Evolutionary conservation across 257 asterid species (phyloP).

Genomic region (Lantana camara): DNA sequence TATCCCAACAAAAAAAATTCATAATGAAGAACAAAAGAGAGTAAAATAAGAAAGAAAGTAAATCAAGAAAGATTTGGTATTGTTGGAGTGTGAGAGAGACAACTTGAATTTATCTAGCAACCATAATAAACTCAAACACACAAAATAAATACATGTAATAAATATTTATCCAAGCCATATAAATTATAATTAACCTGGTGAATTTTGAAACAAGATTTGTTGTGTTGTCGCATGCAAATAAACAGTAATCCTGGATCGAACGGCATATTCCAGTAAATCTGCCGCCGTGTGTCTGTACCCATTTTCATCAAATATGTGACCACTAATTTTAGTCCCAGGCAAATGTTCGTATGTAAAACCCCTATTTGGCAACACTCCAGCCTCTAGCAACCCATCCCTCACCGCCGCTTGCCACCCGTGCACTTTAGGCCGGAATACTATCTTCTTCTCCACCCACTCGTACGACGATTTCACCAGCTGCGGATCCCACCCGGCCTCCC

Average conservation of each 20-base stretch:
- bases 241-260: slow-evolving; percentile 42
- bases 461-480: slow-evolving; percentile 55
- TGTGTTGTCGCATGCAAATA: slow-evolving; percentile 58
- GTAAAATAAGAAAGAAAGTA: too few species aligned
- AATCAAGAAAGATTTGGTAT: too few species aligned
- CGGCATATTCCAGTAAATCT: slow-evolving; percentile 74
- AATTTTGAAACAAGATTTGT: slow-evolving; percentile 46
- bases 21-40: too few species aligned
- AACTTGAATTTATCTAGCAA: too few species aligned
- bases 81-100: too few species aligned
- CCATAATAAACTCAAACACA: too few species aligned
- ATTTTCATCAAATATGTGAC: slow-evolving; percentile 56
- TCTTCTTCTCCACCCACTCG: slow-evolving; percentile 74
- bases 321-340: slow-evolving; percentile 80
- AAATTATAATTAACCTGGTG: slow-evolving; percentile 37
- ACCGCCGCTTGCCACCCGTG: slow-evolving; percentile 74
- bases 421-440: slow-evolving; percentile 57
- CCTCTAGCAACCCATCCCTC: slow-evolving; percentile 60
- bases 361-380: slow-evolving; percentile 53
- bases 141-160: too few species aligned
- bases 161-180: too few species aligned
- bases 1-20: too few species aligned
- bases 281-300: slow-evolving; percentile 81
- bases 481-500: slow-evolving; percentile 54
- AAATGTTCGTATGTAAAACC: slow-evolving; percentile 63